Percentiles rank a stretch among this genome's conserved stretches.
Conservation (phyloP, 768 basidiomycete genomes). For the Serendipita sp. region DNA sequence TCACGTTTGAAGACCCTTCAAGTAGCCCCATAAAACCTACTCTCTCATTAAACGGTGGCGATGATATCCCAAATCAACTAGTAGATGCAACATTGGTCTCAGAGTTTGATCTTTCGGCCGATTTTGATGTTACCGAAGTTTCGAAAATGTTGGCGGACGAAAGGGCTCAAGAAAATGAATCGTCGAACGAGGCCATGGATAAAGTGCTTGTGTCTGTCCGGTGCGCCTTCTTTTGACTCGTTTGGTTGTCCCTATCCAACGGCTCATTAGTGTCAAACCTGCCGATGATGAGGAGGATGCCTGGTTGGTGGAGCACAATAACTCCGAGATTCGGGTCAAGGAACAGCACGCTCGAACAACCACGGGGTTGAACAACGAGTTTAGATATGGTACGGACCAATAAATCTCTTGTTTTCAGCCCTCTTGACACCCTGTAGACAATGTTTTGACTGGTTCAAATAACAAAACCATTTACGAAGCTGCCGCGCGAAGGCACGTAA, state of each 20-base stretch:
- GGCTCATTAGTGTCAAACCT: slow-evolving; percentile 40
- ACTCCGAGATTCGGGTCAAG: slow-evolving; percentile 44
- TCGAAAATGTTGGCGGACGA: neutral
- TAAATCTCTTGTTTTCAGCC: slow-evolving; percentile 39
- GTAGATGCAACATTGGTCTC: neutral
- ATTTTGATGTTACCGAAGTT: neutral
- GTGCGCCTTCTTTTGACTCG: slow-evolving; percentile 21
- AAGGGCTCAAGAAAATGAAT: neutral
- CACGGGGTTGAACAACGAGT: slow-evolving; percentile 18
- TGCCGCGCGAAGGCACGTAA: slow-evolving; percentile 62
- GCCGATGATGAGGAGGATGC: slow-evolving; percentile 18
- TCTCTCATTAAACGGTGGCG: neutral
- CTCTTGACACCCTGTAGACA: slow-evolving; percentile 23
- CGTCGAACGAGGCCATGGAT: slow-evolving; percentile 21
- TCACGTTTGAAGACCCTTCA: neutral
- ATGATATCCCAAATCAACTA: neutral
- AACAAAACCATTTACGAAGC: slow-evolving; percentile 56
- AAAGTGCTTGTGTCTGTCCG: slow-evolving; percentile 77
- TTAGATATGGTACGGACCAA: slow-evolving; percentile 12
- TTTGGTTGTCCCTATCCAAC: neutral
- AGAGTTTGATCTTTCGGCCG: neutral
- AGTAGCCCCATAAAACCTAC: neutral
- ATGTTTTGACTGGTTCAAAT: slow-evolving; percentile 58
- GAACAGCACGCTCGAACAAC: slow-evolving; percentile 35
- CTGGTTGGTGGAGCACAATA: slow-evolving; percentile 21